These are phyloP conservation scores for Millerago galiae DNA, from an alignment of 805 yeast species.

Conservation along the genomic window DNA sequence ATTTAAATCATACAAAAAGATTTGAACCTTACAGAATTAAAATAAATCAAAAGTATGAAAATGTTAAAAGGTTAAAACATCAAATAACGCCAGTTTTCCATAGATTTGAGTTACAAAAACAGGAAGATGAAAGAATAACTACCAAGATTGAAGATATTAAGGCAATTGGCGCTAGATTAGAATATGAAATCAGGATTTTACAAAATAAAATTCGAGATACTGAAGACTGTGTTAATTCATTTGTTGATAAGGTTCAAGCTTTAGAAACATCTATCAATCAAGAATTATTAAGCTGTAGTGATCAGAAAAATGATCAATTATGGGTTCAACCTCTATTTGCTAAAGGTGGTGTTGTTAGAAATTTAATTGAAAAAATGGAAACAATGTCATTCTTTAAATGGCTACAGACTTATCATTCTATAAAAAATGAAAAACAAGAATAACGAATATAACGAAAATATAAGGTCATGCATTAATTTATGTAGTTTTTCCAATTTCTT, in stretches of 20 bases:
- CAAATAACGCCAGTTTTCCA: constrained; percentile 14
- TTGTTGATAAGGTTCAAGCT: constrained; percentile 30
- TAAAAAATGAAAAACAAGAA: background rate
- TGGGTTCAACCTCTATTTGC: constrained; percentile 1
- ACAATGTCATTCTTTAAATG: background rate
- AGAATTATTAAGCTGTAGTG: background rate
- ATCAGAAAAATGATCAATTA: background rate
- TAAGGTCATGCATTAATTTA: background rate
- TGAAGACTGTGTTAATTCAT: constrained; percentile 48
- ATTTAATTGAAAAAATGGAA: background rate
- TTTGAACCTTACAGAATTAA: background rate
- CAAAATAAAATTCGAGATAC: constrained; percentile 60
- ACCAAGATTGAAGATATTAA: constrained; percentile 43
- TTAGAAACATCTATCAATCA: constrained; percentile 24
- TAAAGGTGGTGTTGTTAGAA: background rate
- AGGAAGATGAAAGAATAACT: constrained; percentile 27
- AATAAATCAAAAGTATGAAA: constrained; percentile 1
- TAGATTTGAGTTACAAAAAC: constrained; percentile 17
- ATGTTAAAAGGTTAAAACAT: constrained; percentile 10
- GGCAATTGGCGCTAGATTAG: constrained; percentile 51
- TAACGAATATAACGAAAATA: background rate
- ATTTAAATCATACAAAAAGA: background rate
- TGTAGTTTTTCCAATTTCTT: background rate
- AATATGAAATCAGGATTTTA: constrained; percentile 58
- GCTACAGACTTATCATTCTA: background rate